A percentile compares a stretch with the other conserved stretches of the same genome.
These are phyloP conservation scores for Cynanchum wilfordii DNA, from an alignment of 257 asterid genomes.

Conservation along the genomic window DNA sequence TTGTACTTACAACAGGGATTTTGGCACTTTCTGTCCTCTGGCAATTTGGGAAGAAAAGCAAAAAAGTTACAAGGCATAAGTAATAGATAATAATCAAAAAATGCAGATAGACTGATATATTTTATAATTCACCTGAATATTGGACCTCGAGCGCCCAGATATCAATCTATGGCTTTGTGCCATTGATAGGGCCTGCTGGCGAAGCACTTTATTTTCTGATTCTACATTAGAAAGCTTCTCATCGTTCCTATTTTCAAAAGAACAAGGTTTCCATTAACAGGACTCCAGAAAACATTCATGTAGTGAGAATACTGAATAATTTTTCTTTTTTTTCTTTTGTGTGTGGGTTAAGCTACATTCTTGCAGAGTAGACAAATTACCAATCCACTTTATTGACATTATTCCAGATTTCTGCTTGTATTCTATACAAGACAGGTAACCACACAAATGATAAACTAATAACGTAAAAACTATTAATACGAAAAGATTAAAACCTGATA, in stretches of 20 bases:
- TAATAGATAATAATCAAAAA: conserved; percentile 9
- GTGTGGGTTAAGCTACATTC: conserved; percentile 10
- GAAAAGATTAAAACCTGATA: neutral
- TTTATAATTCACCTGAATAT: conserved; percentile 59
- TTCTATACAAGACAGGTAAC: neutral
- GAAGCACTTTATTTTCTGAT: conserved; percentile 92
- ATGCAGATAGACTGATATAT: conserved; percentile 15
- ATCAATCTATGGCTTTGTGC: conserved; percentile 77
- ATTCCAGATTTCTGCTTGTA: neutral
- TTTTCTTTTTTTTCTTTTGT: neutral
- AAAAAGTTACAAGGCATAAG: conserved; percentile 26
- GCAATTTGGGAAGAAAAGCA: conserved; percentile 20
- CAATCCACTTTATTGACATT: neutral
- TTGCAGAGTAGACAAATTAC: neutral
- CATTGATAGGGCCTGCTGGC: conserved; percentile 97
- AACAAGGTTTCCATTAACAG: conserved; percentile 25
- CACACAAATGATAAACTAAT: conserved; percentile 1
- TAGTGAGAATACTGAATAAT: conserved; percentile 9
- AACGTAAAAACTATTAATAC: neutral
- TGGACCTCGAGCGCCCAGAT: conserved; percentile 77
- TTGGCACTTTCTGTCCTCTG: conserved; percentile 86
- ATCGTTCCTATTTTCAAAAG: conserved; percentile 60
- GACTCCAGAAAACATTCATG: neutral
- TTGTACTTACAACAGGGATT: conserved; percentile 43
- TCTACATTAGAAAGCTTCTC: conserved; percentile 89